Evolutionary conservation across 2,329 filamentous ascomycete genomes (phyloP), one percentile per base, ranked within the genome.

Genomic region (Berkeleyomyces basicola): DNA sequence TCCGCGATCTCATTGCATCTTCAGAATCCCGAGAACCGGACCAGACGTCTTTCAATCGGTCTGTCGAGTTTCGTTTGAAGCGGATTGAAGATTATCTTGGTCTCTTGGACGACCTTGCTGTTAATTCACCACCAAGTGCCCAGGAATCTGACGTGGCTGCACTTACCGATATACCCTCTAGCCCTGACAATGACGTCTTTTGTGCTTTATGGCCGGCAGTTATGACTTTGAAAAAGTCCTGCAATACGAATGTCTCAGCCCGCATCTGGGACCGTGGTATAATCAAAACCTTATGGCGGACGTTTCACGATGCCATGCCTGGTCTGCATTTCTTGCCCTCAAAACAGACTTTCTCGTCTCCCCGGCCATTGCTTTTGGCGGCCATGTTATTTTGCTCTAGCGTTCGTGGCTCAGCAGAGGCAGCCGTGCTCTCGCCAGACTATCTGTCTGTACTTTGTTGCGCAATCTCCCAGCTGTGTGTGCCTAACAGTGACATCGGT

Each of bases 311-410:
- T 40, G 74, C 71, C 42, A 76, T 76, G 71, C 74, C 74, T 0
- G 74, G 74, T 0, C 66, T 78, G 2, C 76, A 77, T 64, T 77
- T 77, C 59, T 70, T 77, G 9, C 74, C 76, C 0, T 71, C 70
- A 23, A 76, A 73, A 40, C 72, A 74, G 66, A 74, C 69, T 0
- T 77, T 76, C 39, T 76, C 74, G 0, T 70, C 71, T 0, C 76
- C 76, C 0, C 72, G 70, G 11, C 75, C 75, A 1, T 68, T 77
- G 0, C 69, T 77, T 7, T 67, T 77, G 4, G 75, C 75, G 2
- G 72, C 75, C 0, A 76, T 77, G 61, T 70, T 78, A 0, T 77
- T 77, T 67, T 76, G 69, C 68, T 76, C 68, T 42, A 74, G 69
- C 65, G 72, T 68, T 16, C 70, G 67, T 49, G 72, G 72, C 0